These are phyloP conservation scores for Claviceps quebecensis DNA, from an alignment of 2,329 filamentous ascomycete species.

Conservation along the genomic window DNA sequence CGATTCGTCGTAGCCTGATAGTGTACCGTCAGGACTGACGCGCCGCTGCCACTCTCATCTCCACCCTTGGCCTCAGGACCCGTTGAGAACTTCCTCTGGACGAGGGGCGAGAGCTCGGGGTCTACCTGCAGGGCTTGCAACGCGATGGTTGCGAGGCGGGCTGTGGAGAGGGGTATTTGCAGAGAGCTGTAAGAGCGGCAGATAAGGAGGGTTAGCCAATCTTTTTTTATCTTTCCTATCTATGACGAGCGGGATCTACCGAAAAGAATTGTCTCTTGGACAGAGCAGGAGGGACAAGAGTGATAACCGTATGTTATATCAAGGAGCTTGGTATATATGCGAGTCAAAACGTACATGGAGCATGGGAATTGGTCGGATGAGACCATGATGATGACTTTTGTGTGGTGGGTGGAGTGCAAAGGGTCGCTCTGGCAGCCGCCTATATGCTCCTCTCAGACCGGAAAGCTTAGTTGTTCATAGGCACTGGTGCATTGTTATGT, in stretches of 20 bases:
- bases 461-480: too few species aligned
- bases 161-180: constrained; percentile 66
- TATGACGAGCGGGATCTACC: too few species aligned
- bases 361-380: constrained; percentile 4
- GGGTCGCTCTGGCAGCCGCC: not conserved
- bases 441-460: too few species aligned
- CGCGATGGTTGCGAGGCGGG: constrained; percentile 64
- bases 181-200: constrained; percentile 42
- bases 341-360: constrained; percentile 17
- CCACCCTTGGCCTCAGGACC: constrained; percentile 14
- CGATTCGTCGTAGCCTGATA: constrained; percentile 87
- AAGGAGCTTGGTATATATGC: constrained; percentile 7
- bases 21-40: constrained; percentile 49
- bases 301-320: not conserved
- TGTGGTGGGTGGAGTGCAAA: not conserved
- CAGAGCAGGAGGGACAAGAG: not conserved
- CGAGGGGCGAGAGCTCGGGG: constrained; percentile 73
- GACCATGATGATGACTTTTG: constrained; percentile 1
- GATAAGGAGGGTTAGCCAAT: not conserved
- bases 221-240: too few species aligned
- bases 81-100: constrained; percentile 56
- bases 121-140: constrained; percentile 70
- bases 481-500: not conserved
- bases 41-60: constrained; percentile 9
- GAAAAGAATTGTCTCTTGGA: too few species aligned